Conservation (phyloP, 1,139 yeast genomes). For the Candida frijolesensis region DNA sequence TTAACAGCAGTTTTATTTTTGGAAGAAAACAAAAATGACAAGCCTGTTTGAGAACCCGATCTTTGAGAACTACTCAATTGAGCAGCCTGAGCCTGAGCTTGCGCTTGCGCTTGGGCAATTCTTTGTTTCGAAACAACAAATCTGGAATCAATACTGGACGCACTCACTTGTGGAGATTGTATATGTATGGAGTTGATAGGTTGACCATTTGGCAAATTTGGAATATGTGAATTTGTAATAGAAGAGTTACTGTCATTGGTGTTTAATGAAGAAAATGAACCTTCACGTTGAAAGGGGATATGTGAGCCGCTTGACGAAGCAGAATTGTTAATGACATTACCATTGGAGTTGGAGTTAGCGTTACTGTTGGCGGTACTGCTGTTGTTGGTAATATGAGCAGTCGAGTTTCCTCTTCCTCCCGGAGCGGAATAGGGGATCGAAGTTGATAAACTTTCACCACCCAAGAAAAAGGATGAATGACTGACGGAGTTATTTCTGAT, state of each 20-base stretch:
- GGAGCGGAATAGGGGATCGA: constrained; percentile 78
- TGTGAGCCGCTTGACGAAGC: constrained; percentile 5
- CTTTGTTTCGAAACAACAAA: constrained; percentile 74
- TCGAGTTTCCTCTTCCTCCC: constrained; percentile 42
- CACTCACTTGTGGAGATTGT: constrained; percentile 64
- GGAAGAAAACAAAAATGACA: constrained; percentile 42
- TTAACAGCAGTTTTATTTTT: constrained; percentile 36
- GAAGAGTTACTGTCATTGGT: constrained; percentile 9
- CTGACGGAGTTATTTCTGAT: constrained; percentile 47
- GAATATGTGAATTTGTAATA: constrained; percentile 30
- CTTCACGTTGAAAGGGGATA: constrained; percentile 10
- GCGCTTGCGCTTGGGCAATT: constrained; percentile 56
- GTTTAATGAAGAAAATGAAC: constrained; percentile 16
- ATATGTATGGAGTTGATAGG: constrained; percentile 63
- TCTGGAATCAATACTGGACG: constrained; percentile 64
- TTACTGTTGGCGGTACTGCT: neutral
- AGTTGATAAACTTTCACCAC: constrained; percentile 54
- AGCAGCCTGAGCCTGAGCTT: constrained; percentile 41
- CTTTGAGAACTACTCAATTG: constrained; percentile 35
- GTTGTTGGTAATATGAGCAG: constrained; percentile 6
- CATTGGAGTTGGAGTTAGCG: neutral
- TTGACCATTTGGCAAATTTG: constrained; percentile 55
- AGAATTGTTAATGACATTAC: constrained; percentile 3
- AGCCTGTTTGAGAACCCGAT: constrained; percentile 51
- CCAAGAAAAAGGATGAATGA: constrained; percentile 42